Base-by-base conservation (phyloP, 1,284 basidiomycete genomes). In the Austropuccinia psidii region DNA sequence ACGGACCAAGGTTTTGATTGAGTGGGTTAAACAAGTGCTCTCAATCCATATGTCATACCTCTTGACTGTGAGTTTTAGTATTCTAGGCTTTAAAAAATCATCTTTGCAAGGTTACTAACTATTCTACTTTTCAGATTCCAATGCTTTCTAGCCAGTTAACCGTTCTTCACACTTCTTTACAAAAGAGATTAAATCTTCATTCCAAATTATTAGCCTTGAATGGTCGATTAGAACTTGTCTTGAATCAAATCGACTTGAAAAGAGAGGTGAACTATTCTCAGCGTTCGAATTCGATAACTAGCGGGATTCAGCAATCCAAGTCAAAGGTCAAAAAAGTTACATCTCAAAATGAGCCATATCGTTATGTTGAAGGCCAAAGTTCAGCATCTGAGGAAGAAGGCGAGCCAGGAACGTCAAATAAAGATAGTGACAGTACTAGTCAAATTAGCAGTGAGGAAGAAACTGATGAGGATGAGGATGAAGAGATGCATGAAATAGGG, bases 41-140 rank as follows among this genome's bases (percentile, higher is more conserved):
- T 85, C 89, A 33, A 86, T 93, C 50, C 93, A 98, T 80, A 90
- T 93, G 73, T 90, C 89, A 1, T 90, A 98, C 82, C 85, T 99
- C 68, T 91, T 98, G 89, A 94, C 93, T 52, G 93, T 93, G 77
- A 78, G 88, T 85, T 24, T 58, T 21, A 64, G 57, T 37, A 45
- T 29, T 24, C 57, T 54, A 3, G 29, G 11, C 4, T 11, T 29
- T 19, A 9, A 8, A 33, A 57, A 29, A 35, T 47, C 41, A 45
- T 45, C 41, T 11, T 45, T 11, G 11, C 41, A 37, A 62, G 17
- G 62, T 31, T 60, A 21, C 55, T 43, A 54, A 60, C 15, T 35
- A 49, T 33, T 58, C 43, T 17, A 66, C 47, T 31, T 45, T 31
- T 33, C 21, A 92, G 90, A 88, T 93, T 80, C 92, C 91, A 15